Evolutionary conservation across 2,329 filamentous ascomycete species (phyloP).

Genomic region (Apiospora hydei): DNA sequence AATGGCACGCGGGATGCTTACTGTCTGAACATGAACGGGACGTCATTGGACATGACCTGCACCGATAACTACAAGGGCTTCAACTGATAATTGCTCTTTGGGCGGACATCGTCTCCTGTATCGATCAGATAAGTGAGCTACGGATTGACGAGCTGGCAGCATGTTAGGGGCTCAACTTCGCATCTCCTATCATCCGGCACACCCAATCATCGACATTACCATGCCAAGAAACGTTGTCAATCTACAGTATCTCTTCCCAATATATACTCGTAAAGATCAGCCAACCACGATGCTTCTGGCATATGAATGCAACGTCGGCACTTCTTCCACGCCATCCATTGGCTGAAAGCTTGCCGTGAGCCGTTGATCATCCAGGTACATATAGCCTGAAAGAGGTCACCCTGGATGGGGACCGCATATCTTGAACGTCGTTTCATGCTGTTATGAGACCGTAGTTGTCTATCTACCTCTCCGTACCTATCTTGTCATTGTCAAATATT

Average conservation of each 20-base stretch:
- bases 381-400: neutral
- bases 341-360: neutral
- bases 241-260: neutral
- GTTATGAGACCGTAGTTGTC: neutral
- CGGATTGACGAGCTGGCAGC: no score
- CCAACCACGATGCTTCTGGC: neutral
- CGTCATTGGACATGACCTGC: neutral
- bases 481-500: neutral
- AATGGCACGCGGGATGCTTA: slow-evolving; percentile 2
- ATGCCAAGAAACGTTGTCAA: neutral
- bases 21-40: neutral
- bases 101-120: no score
- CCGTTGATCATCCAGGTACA: neutral
- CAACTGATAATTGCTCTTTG: no score
- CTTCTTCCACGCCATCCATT: neutral
- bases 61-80: neutral
- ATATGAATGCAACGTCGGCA: neutral
- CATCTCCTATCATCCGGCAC: no score
- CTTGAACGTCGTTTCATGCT: neutral
- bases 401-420: neutral
- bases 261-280: neutral
- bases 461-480: no score
- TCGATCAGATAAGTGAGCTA: no score
- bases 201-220: neutral
- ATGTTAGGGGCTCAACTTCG: no score